Evolutionary conservation across 176 grass and related monocot species (phyloP).

Genomic region (Luzula sylvatica): DNA sequence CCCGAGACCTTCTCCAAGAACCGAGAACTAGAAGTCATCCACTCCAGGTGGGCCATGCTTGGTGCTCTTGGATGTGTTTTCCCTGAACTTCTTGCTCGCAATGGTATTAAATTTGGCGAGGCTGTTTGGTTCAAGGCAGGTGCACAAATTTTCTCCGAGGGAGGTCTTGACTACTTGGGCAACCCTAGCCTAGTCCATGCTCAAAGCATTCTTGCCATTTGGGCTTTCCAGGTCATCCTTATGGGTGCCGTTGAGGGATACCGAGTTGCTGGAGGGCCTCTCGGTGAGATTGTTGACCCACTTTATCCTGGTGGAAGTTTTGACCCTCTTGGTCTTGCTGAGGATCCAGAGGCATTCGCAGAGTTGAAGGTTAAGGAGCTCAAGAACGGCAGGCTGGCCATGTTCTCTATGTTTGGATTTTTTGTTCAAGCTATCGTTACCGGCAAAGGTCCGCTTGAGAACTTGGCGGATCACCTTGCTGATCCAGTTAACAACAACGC

Average conservation of each 20-base stretch:
- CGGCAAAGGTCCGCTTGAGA: constrained; percentile 83
- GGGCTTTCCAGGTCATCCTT: constrained; percentile 69
- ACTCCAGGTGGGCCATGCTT: constrained; percentile 82
- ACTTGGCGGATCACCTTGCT: constrained; percentile 81
- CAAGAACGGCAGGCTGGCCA: constrained; percentile 80
- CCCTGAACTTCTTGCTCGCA: constrained; percentile 76
- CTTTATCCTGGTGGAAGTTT: constrained; percentile 84
- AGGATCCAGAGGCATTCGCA: constrained; percentile 71
- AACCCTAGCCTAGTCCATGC: constrained; percentile 82
- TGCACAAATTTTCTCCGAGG: constrained; percentile 79
- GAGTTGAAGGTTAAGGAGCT: constrained; percentile 95
- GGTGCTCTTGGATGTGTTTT: constrained; percentile 86
- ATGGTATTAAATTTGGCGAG: constrained; percentile 79
- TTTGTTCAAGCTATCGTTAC: constrained; percentile 93
- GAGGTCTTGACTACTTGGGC: constrained; percentile 82
- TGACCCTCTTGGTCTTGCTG: constrained; percentile 69
- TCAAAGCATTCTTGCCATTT: constrained; percentile 88
- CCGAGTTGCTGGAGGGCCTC: constrained; percentile 64
- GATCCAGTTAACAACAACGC: constrained; percentile 98
- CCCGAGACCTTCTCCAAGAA: constrained; percentile 95
- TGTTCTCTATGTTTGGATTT: constrained; percentile 99
- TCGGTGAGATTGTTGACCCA: constrained; percentile 73
- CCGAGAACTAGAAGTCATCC: constrained; percentile 78
- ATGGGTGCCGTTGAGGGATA: constrained; percentile 95
- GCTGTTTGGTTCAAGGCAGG: constrained; percentile 95